These are phyloP conservation scores for Pseudogymnoascus sp. DNA, from an alignment of 2,329 filamentous ascomycete genomes.

Conservation along the genomic window DNA sequence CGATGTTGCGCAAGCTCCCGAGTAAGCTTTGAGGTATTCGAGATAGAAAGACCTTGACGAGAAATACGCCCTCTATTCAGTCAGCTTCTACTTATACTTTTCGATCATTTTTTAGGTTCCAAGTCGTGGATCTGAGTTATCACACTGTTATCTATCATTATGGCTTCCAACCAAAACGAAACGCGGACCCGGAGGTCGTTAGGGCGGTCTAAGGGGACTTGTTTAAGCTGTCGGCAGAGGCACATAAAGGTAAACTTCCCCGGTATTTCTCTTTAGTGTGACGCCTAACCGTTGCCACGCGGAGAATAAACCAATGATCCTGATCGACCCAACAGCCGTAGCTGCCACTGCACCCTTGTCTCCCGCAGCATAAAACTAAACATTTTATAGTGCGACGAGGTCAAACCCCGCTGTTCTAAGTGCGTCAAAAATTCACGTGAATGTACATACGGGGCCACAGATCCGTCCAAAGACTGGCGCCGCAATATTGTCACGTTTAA, in stretches of 20 bases:
- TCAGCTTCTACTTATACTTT: not conserved
- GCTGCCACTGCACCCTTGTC: not conserved
- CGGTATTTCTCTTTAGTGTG: not conserved
- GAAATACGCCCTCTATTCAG: not conserved
- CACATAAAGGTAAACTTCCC: conserved; percentile 3
- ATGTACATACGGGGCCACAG: not conserved
- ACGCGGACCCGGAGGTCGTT: not conserved
- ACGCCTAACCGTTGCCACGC: not conserved
- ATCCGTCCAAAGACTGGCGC: not conserved
- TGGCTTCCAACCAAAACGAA: not conserved
- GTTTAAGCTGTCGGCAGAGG: not conserved
- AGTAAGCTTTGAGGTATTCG: not conserved
- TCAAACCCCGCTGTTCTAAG: not conserved
- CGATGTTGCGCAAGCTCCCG: not conserved
- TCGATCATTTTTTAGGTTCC: not conserved
- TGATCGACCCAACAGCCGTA: not conserved
- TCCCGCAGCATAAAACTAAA: not conserved
- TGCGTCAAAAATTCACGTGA: not conserved
- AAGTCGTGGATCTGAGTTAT: not conserved
- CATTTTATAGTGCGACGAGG: conserved; percentile 3
- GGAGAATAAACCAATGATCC: not conserved
- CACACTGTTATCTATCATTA: not conserved
- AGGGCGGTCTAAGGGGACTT: not conserved
- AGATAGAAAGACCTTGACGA: not conserved
- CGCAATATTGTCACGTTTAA: not conserved